Base-by-base conservation (phyloP, 1,284 basidiomycete species). In the Uromyces viciae-fabae region DNA sequence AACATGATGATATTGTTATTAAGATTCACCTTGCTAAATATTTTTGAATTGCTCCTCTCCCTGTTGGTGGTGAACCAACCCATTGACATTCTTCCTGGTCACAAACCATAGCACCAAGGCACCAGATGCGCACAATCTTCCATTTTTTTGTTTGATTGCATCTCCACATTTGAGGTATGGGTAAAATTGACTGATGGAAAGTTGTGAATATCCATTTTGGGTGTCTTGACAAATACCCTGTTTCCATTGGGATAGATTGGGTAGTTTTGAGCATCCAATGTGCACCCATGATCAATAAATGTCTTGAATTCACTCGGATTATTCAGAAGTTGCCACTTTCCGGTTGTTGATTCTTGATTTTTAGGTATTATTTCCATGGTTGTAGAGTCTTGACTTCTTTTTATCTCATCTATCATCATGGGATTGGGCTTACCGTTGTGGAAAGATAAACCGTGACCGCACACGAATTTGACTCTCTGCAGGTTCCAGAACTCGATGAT, bases 211-310 rank as follows among this genome's bases (percentile, higher is more conserved):
- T 7, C 22, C 7, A 19, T 40, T 7, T 42, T 43, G 2, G 38
- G 25, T 9, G 7, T 19, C n/a, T 11, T n/a, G 25, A 72, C 69
- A 40, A 46, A 72, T 2, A 31, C 31, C 3, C 42, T 72, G 1
- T 43, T 5, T 4, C 49, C 25, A 49, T 73, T 73, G 15, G 71
- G 71, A 56, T 73, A 73, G 17, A 73, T 9, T 28, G 43, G 43
- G 22, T 73, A 73, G 0, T 49, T 49, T 9, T 54, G 22, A 9
- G 11, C n/a, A 46, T 73, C 28, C 0, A 52, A 22, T 3, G 31
- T 73, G n/a, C 49, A 73, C 2, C 36, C 28, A 31, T 56, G 46
- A 14, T 73, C 43, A 33, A 73, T 73, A 14, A 56, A 73, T 19
- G 46, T 73, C 25, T 52, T n/a, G n/a, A n/a, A n/a, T n/a, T n/a